phyloP scores from a whole-genome alignment of 1,284 basidiomycete genomes.

The Apiotrichum montevideense region DNA sequence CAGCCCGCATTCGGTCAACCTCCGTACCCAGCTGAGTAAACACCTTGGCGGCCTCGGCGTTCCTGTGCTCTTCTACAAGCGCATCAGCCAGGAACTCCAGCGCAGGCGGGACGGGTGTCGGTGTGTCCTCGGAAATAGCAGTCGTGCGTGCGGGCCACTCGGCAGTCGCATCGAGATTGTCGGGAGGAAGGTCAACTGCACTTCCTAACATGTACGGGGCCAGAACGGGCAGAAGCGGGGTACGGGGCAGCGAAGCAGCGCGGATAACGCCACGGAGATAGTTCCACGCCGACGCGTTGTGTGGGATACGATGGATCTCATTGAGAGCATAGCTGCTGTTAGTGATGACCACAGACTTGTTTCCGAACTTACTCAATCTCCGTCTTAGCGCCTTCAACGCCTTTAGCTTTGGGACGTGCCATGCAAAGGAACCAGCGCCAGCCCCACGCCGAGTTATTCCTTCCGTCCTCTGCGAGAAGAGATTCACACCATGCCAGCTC shows the following conservation, averaged over 20 bases:
- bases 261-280: slow-evolving; percentile 64
- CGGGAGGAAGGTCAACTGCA: slow-evolving; percentile 21
- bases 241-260: slow-evolving; percentile 49
- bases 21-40: slow-evolving; percentile 63
- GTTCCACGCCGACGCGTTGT: slow-evolving; percentile 91
- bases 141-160: slow-evolving; percentile 37
- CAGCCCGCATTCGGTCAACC: slow-evolving; percentile 63
- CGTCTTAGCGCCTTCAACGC: slow-evolving; percentile 47
- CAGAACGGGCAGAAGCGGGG: slow-evolving; percentile 57
- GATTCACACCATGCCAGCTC: slow-evolving; percentile 72
- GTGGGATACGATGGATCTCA: slow-evolving; percentile 77
- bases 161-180: slow-evolving; percentile 8
- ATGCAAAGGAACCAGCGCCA: slow-evolving; percentile 93
- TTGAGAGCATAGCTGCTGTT: slow-evolving; percentile 55
- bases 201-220: slow-evolving; percentile 54
- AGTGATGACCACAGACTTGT: too few relatives aligned
- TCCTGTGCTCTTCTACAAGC: slow-evolving; percentile 55
- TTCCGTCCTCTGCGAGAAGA: slow-evolving; percentile 69
- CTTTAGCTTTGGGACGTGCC: slow-evolving; percentile 54
- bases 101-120: slow-evolving; percentile 67
- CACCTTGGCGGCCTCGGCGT: slow-evolving; percentile 54
- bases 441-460: slow-evolving; percentile 98
- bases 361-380: slow-evolving; percentile 58
- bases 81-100: slow-evolving; percentile 82
- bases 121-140: slow-evolving; percentile 56